These are phyloP conservation scores for Hypomontagnella monticulosa DNA, from an alignment of 495 filamentous ascomycete genomes.

Conservation along the genomic window DNA sequence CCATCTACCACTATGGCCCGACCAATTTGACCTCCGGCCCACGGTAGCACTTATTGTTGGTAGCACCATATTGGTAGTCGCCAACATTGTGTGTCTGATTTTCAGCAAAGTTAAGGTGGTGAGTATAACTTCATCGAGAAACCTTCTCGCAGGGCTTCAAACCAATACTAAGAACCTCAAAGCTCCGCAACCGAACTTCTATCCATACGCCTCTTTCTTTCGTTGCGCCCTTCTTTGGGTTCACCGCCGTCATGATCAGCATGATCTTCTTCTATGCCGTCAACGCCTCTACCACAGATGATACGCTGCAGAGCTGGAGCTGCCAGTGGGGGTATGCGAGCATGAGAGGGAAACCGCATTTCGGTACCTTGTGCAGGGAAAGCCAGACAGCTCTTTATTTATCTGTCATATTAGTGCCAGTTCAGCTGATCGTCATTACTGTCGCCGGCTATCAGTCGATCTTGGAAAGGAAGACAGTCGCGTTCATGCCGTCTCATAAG, in stretches of 20 bases:
- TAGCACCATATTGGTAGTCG: slow-evolving; percentile 53
- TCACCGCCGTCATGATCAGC: slow-evolving; percentile 59
- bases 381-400: slow-evolving; percentile 60
- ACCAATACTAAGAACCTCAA: slow-evolving; percentile 30
- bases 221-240: slow-evolving; percentile 51
- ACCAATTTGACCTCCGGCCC: slow-evolving; percentile 60
- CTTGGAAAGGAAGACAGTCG: slow-evolving; percentile 49
- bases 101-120: slow-evolving; percentile 54
- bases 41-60: slow-evolving; percentile 60
- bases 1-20: slow-evolving; percentile 61
- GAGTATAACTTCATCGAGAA: slow-evolving; percentile 27
- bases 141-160: not conserved
- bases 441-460: slow-evolving; percentile 52
- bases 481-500: slow-evolving; percentile 34
- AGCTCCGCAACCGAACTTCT: slow-evolving; percentile 55
- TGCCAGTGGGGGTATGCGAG: slow-evolving; percentile 60
- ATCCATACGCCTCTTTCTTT: slow-evolving; percentile 53
- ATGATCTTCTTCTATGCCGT: slow-evolving; percentile 64
- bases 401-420: slow-evolving; percentile 61
- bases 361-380: slow-evolving; percentile 60
- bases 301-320: slow-evolving; percentile 63
- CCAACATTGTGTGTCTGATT: slow-evolving; percentile 55
- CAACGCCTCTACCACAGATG: slow-evolving; percentile 56
- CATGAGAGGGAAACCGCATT: slow-evolving; percentile 59
- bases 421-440: slow-evolving; percentile 55